A percentile compares a stretch with the other conserved stretches of the same genome.
phyloP scores from a whole-genome alignment of 2,329 filamentous ascomycete genomes.

The Fusarium duplospermum region DNA sequence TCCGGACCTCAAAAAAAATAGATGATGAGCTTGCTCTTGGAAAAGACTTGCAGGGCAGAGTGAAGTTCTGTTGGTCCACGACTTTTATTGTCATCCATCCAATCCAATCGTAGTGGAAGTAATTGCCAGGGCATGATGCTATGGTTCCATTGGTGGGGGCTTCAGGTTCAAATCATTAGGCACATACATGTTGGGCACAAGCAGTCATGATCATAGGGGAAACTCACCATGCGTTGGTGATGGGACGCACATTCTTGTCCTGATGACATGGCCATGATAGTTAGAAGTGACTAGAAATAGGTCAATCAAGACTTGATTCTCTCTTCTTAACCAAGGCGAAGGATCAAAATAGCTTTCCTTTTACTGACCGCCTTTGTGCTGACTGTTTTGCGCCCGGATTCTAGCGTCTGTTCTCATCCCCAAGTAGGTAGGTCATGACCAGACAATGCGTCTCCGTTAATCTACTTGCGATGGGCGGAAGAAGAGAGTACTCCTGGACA shows the following conservation, averaged over 20 bases:
- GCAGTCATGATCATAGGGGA: not conserved
- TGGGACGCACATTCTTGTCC: not conserved
- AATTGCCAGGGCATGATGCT: not conserved
- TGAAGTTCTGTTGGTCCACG: conserved; percentile 3
- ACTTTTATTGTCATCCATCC: not conserved
- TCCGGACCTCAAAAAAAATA: conserved; percentile 50
- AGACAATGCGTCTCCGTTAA: not conserved
- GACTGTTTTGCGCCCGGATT: not conserved
- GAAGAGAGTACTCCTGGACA: not conserved
- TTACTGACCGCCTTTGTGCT: not conserved
- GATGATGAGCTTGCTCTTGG: conserved; percentile 45
- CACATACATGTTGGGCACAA: not conserved
- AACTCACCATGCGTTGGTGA: not conserved
- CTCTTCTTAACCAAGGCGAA: not conserved
- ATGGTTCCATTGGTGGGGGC: too few species aligned
- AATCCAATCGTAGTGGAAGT: not conserved
- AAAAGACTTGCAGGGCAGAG: conserved; percentile 27
- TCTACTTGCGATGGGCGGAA: not conserved
- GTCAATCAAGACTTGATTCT: not conserved
- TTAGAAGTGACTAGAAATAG: not conserved
- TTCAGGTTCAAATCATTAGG: not conserved
- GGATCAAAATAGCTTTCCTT: not conserved
- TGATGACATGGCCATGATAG: not conserved
- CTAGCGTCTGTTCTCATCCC: not conserved
- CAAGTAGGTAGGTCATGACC: not conserved